Evolutionary conservation across 148 eudicot genomes (phyloP).

Genomic region (Nepenthes mirabilis): DNA sequence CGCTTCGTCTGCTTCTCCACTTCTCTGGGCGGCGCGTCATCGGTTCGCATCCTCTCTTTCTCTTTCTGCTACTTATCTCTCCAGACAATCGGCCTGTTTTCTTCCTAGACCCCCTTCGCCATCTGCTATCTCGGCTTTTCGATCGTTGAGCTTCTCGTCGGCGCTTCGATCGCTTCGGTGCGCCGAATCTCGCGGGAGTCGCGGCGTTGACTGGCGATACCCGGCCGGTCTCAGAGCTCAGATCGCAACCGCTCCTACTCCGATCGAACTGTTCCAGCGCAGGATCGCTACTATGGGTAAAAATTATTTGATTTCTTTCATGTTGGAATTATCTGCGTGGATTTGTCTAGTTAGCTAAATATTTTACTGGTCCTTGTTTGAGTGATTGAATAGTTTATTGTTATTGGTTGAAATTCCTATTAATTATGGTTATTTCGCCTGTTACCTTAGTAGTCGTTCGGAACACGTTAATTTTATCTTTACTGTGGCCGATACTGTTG

Average conservation of each 20-base stretch:
- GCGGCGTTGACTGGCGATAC: conserved; percentile 51
- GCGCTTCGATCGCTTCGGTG: conserved; percentile 26
- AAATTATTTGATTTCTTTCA: not conserved
- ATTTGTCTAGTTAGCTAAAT: not conserved
- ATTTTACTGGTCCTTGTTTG: no score
- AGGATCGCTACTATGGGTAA: conserved; percentile 78
- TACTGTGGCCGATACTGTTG: no score
- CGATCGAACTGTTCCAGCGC: conserved; percentile 50
- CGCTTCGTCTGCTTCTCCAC: conserved; percentile 17
- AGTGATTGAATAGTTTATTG: no score
- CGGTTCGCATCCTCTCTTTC: conserved; percentile 29
- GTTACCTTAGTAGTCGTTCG: no score
- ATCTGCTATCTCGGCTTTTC: conserved; percentile 15
- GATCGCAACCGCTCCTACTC: conserved; percentile 38
- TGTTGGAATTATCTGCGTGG: conserved; percentile 1
- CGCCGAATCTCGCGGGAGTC: conserved; percentile 42
- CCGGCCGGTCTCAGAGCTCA: conserved; percentile 42
- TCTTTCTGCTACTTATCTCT: conserved; percentile 2
- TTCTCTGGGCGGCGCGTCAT: conserved; percentile 28
- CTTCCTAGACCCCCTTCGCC: conserved; percentile 12
- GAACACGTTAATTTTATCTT: no score
- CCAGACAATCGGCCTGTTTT: conserved; percentile 3
- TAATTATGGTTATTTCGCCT: no score
- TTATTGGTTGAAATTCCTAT: no score
- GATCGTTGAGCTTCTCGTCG: conserved; percentile 23